Base-by-base conservation (phyloP, 164 flowering plant genomes). In the Magnolia officinalis region DNA sequence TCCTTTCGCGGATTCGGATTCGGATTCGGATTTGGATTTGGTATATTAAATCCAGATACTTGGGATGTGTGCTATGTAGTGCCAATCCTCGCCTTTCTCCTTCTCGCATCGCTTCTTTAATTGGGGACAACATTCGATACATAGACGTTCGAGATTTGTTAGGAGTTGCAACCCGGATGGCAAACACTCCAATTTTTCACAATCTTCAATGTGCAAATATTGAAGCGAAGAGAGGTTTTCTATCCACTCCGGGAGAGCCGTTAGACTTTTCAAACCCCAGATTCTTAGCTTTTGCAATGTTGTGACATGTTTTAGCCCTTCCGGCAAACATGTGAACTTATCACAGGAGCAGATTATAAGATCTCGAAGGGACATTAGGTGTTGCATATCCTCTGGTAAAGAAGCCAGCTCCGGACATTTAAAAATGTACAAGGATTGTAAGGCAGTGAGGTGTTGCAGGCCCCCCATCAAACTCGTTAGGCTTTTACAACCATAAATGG, bases 1-100 rank as follows among this genome's bases (percentile, higher is more conserved):
- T 37, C 45, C 45, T 37, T 6, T 37, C 45, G 6, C 0, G 45
- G 45, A 37, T 37, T 37, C 29, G 29, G 29, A 26, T 26, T 26
- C 29, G 29, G 29, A 26, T 26, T 1, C 6, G 45, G 45, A 37
- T 37, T 37, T 37, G 45, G 24, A 23, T 31, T 31, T 1, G 37
- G 45, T 37, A 3, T 3, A 0, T 4, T 0, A 0, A 67, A 75
- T 75, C 9, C 24, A 20, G n/a, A 76, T 19, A 2, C 26, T 0
- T 77, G 79, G 74, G 67, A 77, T 65, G 50, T 77, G 79, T n/a
- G 75, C 20, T 18, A 72, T 64, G 21, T 64, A 64, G 74, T 50
- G 50, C 75, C 79, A 77, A 52, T 77, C 79, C 7, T 50, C 14
- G 2, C 79, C 79, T 58, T 50, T 50, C 58, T 71, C 63, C 55